Evolutionary conservation across 306 rosid genomes (phyloP), one percentile per base, ranked within the genome.

Genomic region (Vicia faba): DNA sequence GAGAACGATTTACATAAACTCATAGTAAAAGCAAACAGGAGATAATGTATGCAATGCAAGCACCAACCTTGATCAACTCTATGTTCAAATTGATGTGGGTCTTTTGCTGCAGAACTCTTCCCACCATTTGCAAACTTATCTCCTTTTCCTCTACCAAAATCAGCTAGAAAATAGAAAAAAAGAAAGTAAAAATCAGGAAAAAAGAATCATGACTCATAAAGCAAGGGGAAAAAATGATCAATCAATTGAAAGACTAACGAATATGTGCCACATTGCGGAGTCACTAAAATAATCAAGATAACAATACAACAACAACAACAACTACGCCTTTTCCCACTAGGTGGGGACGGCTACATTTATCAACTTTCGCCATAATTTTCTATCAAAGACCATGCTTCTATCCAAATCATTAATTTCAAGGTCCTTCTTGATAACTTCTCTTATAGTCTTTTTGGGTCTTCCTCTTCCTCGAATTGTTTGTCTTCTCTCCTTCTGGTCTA

Each of bases 31-130:
- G 73, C 20, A 38, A 25, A 19, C 53, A 39, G 39, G 29, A 75
- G 31, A 68, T 43, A 56, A 50, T 40, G 57, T 65, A 66, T 68
- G 63, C 69, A 79, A 66, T 68, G 63, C 69, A 79, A 33, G 69
- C 71, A 79, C 88, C 41, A 62, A 93, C 97, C 88, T 45, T 80
- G 81, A 70, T 80, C 96, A 70, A 83, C 36, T 55, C 63, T 82
- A 36, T 68, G 84, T 67, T 84, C 95, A 63, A 83, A 80, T 14
- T 86, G 73, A 19, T 43, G 87, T 2, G 74, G 63, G 63, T 66
- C 80, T 84, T 84, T 88, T 29, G 82, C 49, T 2, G 3, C 70
- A 56, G 81, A 25, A 68, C 48, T 55, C 72, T 82, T 87, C 66
- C 73, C 79, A 35, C 82, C 84, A 41, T 67, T 81, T 68, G 64